Evolutionary conservation across 2,329 filamentous ascomycete genomes (phyloP).

Genomic region (Verticillium dahliae): DNA sequence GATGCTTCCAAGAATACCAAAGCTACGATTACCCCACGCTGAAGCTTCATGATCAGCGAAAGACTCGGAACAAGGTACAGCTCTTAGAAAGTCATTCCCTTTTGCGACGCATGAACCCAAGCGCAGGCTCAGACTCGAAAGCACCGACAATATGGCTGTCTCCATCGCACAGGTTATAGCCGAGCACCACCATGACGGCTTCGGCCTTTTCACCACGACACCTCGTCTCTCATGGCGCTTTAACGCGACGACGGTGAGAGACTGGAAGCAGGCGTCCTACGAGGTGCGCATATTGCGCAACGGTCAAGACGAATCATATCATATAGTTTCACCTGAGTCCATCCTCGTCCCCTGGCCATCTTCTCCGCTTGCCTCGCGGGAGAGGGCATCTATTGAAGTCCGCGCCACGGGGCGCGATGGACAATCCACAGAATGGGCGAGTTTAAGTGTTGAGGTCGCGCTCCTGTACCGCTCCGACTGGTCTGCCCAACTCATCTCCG

Average conservation of each 20-base stretch:
- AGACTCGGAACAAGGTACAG: no score
- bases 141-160: neutral
- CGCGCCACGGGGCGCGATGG: constrained; percentile 1
- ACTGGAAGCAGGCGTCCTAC: constrained; percentile 4
- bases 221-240: constrained; percentile 9
- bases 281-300: constrained; percentile 1
- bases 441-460: constrained; percentile 17
- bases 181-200: neutral
- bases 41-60: no score
- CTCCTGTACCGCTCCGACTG: neutral
- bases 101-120: neutral
- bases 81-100: neutral
- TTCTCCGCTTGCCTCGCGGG: constrained; percentile 2
- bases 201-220: constrained; percentile 2
- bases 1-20: neutral
- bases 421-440: constrained; percentile 3
- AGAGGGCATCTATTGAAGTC: constrained; percentile 1
- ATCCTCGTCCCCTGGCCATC: constrained; percentile 6
- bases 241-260: neutral
- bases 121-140: neutral
- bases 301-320: neutral
- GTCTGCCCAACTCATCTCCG: neutral
- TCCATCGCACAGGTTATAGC: neutral
- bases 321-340: constrained; percentile 3
- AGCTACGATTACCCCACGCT: no score